Conservation (phyloP, 176 grass and related monocot genomes). For the Elaeis guineensis region DNA sequence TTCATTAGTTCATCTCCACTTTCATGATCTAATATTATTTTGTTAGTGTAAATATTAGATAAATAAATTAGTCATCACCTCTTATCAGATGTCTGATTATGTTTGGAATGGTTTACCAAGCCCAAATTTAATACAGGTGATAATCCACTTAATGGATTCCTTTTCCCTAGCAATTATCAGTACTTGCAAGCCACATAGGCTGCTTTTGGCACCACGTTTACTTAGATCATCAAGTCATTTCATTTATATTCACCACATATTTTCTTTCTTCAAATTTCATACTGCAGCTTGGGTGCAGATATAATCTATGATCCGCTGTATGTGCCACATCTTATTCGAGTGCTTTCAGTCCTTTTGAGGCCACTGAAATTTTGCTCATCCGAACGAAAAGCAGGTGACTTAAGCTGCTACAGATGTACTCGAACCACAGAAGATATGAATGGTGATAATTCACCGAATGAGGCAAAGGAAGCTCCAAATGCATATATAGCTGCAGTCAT, state of each 20-base stretch:
- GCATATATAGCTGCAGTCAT: constrained; percentile 76
- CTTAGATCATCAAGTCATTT: background rate
- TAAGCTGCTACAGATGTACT: background rate
- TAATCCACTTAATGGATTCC: too few species aligned
- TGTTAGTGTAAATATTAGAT: too few species aligned
- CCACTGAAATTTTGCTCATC: background rate
- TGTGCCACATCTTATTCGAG: constrained; percentile 53
- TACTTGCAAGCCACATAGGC: too few species aligned
- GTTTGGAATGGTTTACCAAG: too few species aligned
- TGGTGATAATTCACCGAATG: background rate
- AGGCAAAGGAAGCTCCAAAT: constrained; percentile 17
- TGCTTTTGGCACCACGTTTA: too few species aligned
- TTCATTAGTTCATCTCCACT: too few species aligned
- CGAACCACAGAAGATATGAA: background rate
- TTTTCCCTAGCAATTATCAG: too few species aligned
- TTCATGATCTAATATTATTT: too few species aligned
- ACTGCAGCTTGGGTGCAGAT: constrained; percentile 74
- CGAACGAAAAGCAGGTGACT: background rate
- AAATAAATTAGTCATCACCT: too few species aligned
- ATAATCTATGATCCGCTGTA: constrained; percentile 74
- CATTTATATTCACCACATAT: constrained; percentile 2
- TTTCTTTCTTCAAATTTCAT: background rate
- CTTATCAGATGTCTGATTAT: too few species aligned
- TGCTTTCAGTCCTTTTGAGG: constrained; percentile 37
- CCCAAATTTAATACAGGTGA: too few species aligned